Percentiles rank a stretch among this genome's conserved stretches.
These are phyloP conservation scores for Blastomyces silverae DNA, from an alignment of 2,329 filamentous ascomycete species.

Conservation along the genomic window DNA sequence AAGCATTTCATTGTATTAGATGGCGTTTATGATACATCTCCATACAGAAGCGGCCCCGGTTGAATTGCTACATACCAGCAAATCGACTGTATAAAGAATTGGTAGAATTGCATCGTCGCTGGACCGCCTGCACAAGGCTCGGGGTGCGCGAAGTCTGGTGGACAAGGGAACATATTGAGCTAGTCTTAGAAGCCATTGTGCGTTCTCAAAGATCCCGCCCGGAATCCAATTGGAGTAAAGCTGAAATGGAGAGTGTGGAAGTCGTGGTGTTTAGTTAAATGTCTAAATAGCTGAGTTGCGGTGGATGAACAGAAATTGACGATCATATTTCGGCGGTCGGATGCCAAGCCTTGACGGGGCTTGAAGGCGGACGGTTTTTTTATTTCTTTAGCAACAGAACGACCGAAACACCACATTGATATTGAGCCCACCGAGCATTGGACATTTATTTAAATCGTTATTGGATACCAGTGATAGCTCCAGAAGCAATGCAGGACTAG, in stretches of 20 bases:
- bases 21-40: background rate
- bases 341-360: conserved; percentile 5
- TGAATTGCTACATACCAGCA: conserved; percentile 1
- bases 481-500: background rate
- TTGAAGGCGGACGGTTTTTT: background rate
- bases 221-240: background rate
- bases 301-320: background rate
- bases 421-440: background rate
- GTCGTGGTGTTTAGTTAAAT: background rate
- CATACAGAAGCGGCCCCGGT: no score
- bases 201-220: background rate
- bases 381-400: background rate
- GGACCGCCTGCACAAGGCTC: background rate
- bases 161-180: background rate
- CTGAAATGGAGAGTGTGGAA: no score
- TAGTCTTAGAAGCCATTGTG: conserved; percentile 10
- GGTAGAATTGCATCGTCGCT: conserved; percentile 12
- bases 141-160: background rate
- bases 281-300: background rate
- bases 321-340: background rate
- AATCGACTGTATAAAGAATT: conserved; percentile 10
- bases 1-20: background rate
- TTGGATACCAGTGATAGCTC: background rate
- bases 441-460: background rate
- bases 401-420: background rate